A percentile compares a stretch with the other conserved stretches of the same genome.
Evolutionary conservation across 2,329 filamentous ascomycete species (phyloP).

Genomic region (Alternaria incomplexa): DNA sequence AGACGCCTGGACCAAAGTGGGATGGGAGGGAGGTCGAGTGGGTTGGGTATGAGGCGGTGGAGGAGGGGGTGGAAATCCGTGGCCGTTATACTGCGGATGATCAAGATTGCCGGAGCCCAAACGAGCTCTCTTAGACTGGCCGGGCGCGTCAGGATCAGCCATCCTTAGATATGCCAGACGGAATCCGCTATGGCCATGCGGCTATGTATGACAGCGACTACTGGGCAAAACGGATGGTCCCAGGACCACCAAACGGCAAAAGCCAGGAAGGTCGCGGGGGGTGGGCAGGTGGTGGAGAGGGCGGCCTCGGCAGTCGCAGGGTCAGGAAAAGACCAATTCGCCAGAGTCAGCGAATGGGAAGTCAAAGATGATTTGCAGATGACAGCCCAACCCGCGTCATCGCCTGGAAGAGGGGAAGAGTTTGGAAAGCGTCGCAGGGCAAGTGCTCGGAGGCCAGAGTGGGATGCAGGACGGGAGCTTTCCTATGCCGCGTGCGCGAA

Average conservation of each 20-base stretch:
- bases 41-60: slow-evolving; percentile 39
- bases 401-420: slow-evolving; percentile 38
- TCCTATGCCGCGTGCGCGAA: slow-evolving; percentile 39
- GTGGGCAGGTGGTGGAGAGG: slow-evolving; percentile 30
- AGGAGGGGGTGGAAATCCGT: slow-evolving; percentile 41
- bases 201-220: slow-evolving; percentile 36
- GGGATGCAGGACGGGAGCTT: slow-evolving; percentile 39
- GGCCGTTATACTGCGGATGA: slow-evolving; percentile 38
- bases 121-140: slow-evolving; percentile 46
- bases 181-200: slow-evolving; percentile 50
- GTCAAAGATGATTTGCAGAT: slow-evolving; percentile 31
- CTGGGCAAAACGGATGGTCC: slow-evolving; percentile 23
- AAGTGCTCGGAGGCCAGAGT: slow-evolving; percentile 34
- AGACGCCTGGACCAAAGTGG: slow-evolving; percentile 37
- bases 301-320: slow-evolving; percentile 40
- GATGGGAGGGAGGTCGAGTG: slow-evolving; percentile 39
- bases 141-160: slow-evolving; percentile 49
- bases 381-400: slow-evolving; percentile 46
- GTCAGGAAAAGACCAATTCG: slow-evolving; percentile 35
- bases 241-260: slow-evolving; percentile 36
- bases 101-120: slow-evolving; percentile 45
- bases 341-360: slow-evolving; percentile 38
- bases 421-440: slow-evolving; percentile 47
- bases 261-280: slow-evolving; percentile 33
- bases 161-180: slow-evolving; percentile 47